phyloP scores from a whole-genome alignment of 2,329 filamentous ascomycete genomes.

The Phaeophleospora eucalypticola region DNA sequence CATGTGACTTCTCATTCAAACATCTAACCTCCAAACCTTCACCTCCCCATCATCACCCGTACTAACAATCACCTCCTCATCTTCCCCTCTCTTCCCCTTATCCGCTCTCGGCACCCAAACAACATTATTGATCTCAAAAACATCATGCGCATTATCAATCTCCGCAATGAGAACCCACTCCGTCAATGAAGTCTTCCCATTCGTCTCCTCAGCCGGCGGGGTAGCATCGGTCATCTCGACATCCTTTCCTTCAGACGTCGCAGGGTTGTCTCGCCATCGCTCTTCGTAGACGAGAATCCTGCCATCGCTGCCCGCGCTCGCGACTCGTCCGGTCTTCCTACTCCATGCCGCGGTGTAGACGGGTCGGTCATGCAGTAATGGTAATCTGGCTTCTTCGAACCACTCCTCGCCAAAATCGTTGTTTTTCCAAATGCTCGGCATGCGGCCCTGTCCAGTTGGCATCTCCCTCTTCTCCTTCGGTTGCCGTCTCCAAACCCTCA shows the following conservation, averaged over 20 bases:
- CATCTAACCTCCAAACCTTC: conserved; percentile 68
- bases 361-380: conserved; percentile 69
- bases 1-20: background rate
- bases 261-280: conserved; percentile 36
- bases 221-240: conserved; percentile 22
- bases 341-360: conserved; percentile 88
- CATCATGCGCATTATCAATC: conserved; percentile 74
- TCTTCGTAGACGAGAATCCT: conserved; percentile 76
- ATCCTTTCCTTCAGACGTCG: too few species aligned
- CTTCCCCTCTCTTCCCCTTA: conserved; percentile 53
- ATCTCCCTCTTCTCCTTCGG: conserved; percentile 49
- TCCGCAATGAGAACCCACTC: conserved; percentile 69
- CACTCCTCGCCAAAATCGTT: conserved; percentile 72
- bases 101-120: conserved; percentile 81
- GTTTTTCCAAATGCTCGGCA: conserved; percentile 86
- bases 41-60: conserved; percentile 91
- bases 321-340: conserved; percentile 67
- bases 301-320: conserved; percentile 87
- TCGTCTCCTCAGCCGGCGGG: conserved; percentile 12
- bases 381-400: conserved; percentile 72
- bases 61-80: conserved; percentile 81
- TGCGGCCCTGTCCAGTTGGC: conserved; percentile 52
- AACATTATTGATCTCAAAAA: conserved; percentile 91
- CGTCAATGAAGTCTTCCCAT: conserved; percentile 31
- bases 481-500: conserved; percentile 72